Conservation (phyloP, 2,329 filamentous ascomycete species). For the Cryphonectria nitschkei region DNA sequence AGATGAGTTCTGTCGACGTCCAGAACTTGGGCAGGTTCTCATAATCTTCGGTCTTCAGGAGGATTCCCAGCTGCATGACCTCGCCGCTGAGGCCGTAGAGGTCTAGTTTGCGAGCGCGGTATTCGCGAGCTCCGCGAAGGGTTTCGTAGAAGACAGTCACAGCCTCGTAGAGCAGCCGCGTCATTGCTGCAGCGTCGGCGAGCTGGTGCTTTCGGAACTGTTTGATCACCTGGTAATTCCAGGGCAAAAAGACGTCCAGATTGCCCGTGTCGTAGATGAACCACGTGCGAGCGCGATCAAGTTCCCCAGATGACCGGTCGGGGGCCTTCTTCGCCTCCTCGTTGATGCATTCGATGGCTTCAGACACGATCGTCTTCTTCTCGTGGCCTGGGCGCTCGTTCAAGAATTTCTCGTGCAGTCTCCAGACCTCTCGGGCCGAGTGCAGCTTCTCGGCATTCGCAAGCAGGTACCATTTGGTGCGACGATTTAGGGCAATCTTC, state of each 20-base stretch:
- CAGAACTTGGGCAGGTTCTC: constrained; percentile 77
- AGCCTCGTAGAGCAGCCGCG: constrained; percentile 69
- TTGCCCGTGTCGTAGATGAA: constrained; percentile 77
- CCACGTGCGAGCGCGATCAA: constrained; percentile 82
- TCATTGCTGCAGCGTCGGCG: constrained; percentile 57
- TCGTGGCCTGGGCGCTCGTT: constrained; percentile 61
- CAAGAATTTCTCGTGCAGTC: constrained; percentile 72
- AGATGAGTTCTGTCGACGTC: constrained; percentile 72
- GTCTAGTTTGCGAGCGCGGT: constrained; percentile 70
- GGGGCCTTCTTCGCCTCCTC: constrained; percentile 74
- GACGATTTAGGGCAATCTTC: constrained; percentile 66
- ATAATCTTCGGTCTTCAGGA: constrained; percentile 59
- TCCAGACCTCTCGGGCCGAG: constrained; percentile 80
- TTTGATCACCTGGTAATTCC: constrained; percentile 78
- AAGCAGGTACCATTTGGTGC: constrained; percentile 78
- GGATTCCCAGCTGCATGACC: constrained; percentile 65
- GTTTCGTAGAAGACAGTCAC: constrained; percentile 68
- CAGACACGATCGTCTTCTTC: constrained; percentile 71
- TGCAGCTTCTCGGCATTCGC: constrained; percentile 89
- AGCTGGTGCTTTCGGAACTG: constrained; percentile 67
- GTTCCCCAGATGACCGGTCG: constrained; percentile 67
- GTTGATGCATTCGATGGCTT: constrained; percentile 76
- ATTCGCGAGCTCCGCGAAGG: constrained; percentile 68
- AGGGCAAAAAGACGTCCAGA: constrained; percentile 76
- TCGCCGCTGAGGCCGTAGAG: constrained; percentile 76